Evolutionary conservation across 176 grass and related monocot genomes (phyloP), one percentile per base, ranked within the genome.

Genomic region (Eragrostis curvula): DNA sequence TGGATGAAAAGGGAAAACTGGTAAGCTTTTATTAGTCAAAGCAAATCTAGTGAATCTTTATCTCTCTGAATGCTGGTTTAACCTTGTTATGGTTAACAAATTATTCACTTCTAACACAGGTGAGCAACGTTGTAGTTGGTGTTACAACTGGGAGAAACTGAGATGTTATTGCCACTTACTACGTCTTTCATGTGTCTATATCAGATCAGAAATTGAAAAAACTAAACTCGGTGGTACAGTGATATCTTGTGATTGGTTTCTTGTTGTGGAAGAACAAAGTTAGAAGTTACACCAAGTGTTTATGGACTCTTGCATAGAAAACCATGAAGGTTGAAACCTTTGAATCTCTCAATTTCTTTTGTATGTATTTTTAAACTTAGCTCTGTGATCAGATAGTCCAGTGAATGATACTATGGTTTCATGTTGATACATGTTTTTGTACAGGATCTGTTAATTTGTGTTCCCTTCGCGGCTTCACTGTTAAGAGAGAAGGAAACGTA

Each of bases 121-220:
- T 98, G 47, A 98, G 86, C 79, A 98, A 91, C 61, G 88, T 98
- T 45, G 96, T 91, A 42, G 96, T 98, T 62, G 96, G 96, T 80
- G 91, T 98, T 69, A 95, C 92, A 30, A 62, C 79, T 67, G 92
- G 91, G 51, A 94, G 90, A 85, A 93, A 96, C 32, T 94, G 63
- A 88, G 32, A 1, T 76, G 30, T 60, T 86, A 51, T 55, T 46
- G 8, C 3, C 12, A 10, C 17, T 65, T 79, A 24, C 30, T 71
- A 20, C 65, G 51, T 76, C 32, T 28, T 70, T 52, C 6, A 50
- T 77, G 74, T 62, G 57, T 81, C 13, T 85, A 48, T 84, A 89
- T 44, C 48, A 61, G 50, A 89, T 44, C 48, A 61, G 50, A 68
- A 77, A 36, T 16, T 64, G 44, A 49, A 78, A 78, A 78, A 81